A percentile compares a stretch with the other conserved stretches of the same genome.
Conservation (phyloP, 441 rosid genomes). For the Flueggea neowawraea region DNA sequence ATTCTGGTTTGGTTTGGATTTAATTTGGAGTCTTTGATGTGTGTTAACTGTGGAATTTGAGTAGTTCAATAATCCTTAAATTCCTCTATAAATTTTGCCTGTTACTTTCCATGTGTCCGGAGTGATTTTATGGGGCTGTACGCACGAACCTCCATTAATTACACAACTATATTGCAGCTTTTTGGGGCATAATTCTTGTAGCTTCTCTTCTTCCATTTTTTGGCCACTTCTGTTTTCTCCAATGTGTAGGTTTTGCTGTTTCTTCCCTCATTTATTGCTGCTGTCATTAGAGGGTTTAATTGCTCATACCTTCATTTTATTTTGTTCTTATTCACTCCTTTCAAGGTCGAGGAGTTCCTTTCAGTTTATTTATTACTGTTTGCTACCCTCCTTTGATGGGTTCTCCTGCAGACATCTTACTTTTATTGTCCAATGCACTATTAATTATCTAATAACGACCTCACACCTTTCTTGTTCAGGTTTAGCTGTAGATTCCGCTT, state of each 20-base stretch:
- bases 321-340: slow-evolving; percentile 33
- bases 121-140: slow-evolving; percentile 7
- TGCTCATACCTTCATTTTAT: slow-evolving; percentile 22
- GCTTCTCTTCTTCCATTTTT: slow-evolving; percentile 13
- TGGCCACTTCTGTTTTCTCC: slow-evolving; percentile 21
- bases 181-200: slow-evolving; percentile 28
- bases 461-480: slow-evolving; percentile 23
- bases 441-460: slow-evolving; percentile 36
- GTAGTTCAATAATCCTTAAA: slow-evolving; percentile 10
- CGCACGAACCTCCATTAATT: slow-evolving; percentile 22
- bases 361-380: slow-evolving; percentile 32
- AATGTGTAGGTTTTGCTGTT: slow-evolving; percentile 14
- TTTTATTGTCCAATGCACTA: slow-evolving; percentile 15
- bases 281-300: slow-evolving; percentile 12
- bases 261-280: slow-evolving; percentile 34
- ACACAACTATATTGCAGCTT: slow-evolving; percentile 23
- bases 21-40: neutral
- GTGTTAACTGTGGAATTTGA: slow-evolving; percentile 7
- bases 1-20: slow-evolving; percentile 1
- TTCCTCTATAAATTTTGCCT: slow-evolving; percentile 1
- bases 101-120: neutral
- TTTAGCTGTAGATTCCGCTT: slow-evolving; percentile 15
- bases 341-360: slow-evolving; percentile 26
- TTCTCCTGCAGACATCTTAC: slow-evolving; percentile 18
- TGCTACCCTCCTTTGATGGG: slow-evolving; percentile 28